Base-by-base conservation (phyloP, 805 yeast species). In the Maudiozyma barnettii region DNA sequence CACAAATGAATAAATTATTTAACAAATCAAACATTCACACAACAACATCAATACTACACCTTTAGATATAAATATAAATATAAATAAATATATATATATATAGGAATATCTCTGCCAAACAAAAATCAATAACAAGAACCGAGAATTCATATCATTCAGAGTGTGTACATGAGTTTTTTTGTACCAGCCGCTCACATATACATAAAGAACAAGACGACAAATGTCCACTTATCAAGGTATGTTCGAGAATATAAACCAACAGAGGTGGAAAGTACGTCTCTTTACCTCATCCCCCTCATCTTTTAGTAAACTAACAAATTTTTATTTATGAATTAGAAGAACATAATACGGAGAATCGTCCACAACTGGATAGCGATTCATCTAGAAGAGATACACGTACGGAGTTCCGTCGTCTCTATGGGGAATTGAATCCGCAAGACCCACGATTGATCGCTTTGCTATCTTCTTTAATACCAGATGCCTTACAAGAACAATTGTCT, bases 221-320 rank as follows among this genome's bases (percentile, higher is more conserved):
- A 36, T 63, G 69, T 61, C 69, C 1, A 58, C 57, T 8, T 65
- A 65, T 54, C 65, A 65, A 53, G 69, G 70, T 62, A 49, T 44
- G 63, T 52, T 12, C 19, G 5, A 19, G 10, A n/a, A 36, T 16
- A 33, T 14, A 16, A 16, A 33, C 8, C 30, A 9, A 12, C 30
- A 26, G 30, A 26, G 30, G 30, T 26, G 10, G 10, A 26, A 26
- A 26, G 30, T 5, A 23, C 5, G 26, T 23, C 26, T 26, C 30
- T 26, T 26, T 26, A 26, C 18, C 22, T 5, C 35, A 9, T 26
- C 30, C 20, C 12, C 20, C 12, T 9, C 8, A 12, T 16, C 20
- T n/a, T 16, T n/a, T 7, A 14, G 10, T 3, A 33, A 16, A 45
- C 51, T 41, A 43, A 41, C 54, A 40, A 20, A n/a, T 12, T 14